Evolutionary conservation across 169 alveolate species (phyloP).

Genomic region (Pseudocohnilembus persalinus): DNA sequence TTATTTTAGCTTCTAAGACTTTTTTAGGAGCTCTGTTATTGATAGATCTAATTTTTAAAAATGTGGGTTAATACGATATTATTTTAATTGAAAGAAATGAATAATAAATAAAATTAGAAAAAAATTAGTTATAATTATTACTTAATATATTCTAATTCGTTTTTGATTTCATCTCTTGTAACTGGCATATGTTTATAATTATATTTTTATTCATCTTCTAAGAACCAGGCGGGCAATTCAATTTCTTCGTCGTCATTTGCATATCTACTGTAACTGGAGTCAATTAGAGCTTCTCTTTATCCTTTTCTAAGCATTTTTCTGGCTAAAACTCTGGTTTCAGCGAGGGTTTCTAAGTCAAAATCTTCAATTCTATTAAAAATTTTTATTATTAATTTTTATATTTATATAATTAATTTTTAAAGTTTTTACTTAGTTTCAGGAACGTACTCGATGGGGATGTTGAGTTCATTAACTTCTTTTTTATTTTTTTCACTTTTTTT

Average conservation of each 20-base stretch:
- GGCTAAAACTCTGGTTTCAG: constrained; percentile 86
- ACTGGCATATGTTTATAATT: constrained; percentile 94
- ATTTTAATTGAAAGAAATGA: too few relatives aligned
- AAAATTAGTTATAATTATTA: too few relatives aligned
- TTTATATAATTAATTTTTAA: neutral
- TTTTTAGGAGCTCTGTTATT: constrained; percentile 96
- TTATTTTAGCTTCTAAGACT: constrained; percentile 94
- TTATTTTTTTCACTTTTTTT: constrained; percentile 25
- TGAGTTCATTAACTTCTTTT: constrained; percentile 29
- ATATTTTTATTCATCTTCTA: constrained; percentile 95
- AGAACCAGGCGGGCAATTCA: constrained; percentile 97
- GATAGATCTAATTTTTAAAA: constrained; percentile 63
- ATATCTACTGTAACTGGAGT: constrained; percentile 76
- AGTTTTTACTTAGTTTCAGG: constrained; percentile 16
- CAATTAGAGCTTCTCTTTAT: constrained; percentile 72
- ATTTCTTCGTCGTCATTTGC: constrained; percentile 79
- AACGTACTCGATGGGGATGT: constrained; percentile 39
- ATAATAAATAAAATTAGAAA: too few relatives aligned
- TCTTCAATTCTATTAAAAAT: constrained; percentile 37
- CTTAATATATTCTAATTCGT: constrained; percentile 91
- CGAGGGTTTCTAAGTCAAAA: constrained; percentile 77
- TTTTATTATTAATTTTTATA: constrained; percentile 31
- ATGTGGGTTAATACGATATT: too few relatives aligned
- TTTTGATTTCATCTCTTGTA: constrained; percentile 93
- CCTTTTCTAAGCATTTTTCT: constrained; percentile 85